A percentile compares a stretch with the other conserved stretches of the same genome.
These are phyloP conservation scores for Monascus purpureus DNA, from an alignment of 495 filamentous ascomycete genomes.

Conservation along the genomic window DNA sequence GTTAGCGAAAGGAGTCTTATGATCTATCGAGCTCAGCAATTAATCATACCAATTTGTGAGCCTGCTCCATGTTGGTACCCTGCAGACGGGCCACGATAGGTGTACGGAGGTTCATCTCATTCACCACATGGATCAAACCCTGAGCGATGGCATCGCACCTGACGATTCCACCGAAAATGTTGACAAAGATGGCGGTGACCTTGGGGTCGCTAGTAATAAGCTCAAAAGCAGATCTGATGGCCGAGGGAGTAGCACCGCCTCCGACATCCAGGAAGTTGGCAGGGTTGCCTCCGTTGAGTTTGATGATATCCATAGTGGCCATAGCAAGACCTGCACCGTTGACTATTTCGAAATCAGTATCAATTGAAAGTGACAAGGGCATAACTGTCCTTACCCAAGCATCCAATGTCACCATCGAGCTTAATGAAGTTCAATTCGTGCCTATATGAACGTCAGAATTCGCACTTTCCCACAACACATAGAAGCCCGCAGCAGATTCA, in stretches of 20 bases:
- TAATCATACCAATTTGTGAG: conserved; percentile 65
- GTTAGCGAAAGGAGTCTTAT: too few species aligned
- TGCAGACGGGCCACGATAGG: conserved; percentile 94
- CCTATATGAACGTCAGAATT: conserved; percentile 17
- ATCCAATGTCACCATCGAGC: conserved; percentile 97
- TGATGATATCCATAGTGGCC: conserved; percentile 99
- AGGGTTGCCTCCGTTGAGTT: conserved; percentile 90
- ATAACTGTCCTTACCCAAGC: conserved; percentile 40
- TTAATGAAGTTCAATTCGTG: conserved; percentile 97
- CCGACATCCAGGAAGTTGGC: conserved; percentile 99
- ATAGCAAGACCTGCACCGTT: conserved; percentile 98
- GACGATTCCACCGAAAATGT: conserved; percentile 99
- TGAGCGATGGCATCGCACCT: conserved; percentile 95
- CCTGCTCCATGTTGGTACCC: conserved; percentile 96
- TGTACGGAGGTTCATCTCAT: conserved; percentile 86
- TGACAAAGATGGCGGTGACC: conserved; percentile 97
- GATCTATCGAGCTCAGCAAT: too few species aligned
- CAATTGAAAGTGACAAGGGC: neutral
- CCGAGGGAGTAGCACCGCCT: conserved; percentile 89
- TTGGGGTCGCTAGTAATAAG: conserved; percentile 97
- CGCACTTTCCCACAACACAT: too few species aligned
- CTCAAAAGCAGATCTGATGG: conserved; percentile 94
- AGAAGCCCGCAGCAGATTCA: too few species aligned
- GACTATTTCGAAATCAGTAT: conserved; percentile 35
- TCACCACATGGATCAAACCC: conserved; percentile 85